Percentiles rank a stretch among this genome's conserved stretches.
These are phyloP conservation scores for Penicillium subrubescens DNA, from an alignment of 495 filamentous ascomycete genomes.

Conservation along the genomic window DNA sequence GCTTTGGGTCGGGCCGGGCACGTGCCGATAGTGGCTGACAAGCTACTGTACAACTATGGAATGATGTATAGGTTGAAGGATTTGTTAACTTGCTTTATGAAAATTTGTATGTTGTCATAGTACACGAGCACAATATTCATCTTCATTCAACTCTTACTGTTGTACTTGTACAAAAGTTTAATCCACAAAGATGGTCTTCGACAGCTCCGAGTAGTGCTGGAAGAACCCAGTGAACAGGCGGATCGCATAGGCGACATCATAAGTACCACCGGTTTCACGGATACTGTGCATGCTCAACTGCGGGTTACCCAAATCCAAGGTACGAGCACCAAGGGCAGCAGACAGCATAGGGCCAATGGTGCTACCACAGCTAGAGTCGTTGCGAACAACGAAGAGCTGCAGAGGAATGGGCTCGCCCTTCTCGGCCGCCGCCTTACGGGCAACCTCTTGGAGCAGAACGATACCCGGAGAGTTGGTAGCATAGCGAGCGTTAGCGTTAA, in stretches of 20 bases:
- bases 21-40: constrained; percentile 14
- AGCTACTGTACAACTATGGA: background rate
- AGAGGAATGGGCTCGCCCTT: constrained; percentile 68
- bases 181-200: constrained; percentile 81
- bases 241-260: constrained; percentile 87
- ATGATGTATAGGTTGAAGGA: background rate
- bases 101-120: background rate
- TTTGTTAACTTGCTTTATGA: background rate
- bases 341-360: constrained; percentile 96
- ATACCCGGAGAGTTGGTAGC: constrained; percentile 96
- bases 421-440: constrained; percentile 59
- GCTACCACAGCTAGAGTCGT: constrained; percentile 90
- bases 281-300: constrained; percentile 98
- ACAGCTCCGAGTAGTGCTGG: constrained; percentile 74
- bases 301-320: constrained; percentile 92
- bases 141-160: background rate
- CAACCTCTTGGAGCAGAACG: constrained; percentile 85
- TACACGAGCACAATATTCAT: background rate
- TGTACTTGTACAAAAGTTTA: constrained; percentile 15
- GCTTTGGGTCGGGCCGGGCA: constrained; percentile 32
- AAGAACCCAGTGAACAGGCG: constrained; percentile 89
- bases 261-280: constrained; percentile 82
- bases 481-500: constrained; percentile 97
- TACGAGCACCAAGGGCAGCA: constrained; percentile 80
- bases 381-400: constrained; percentile 94